Base-by-base conservation (phyloP, 1,284 basidiomycete species). In the Abortiporus biennis region DNA sequence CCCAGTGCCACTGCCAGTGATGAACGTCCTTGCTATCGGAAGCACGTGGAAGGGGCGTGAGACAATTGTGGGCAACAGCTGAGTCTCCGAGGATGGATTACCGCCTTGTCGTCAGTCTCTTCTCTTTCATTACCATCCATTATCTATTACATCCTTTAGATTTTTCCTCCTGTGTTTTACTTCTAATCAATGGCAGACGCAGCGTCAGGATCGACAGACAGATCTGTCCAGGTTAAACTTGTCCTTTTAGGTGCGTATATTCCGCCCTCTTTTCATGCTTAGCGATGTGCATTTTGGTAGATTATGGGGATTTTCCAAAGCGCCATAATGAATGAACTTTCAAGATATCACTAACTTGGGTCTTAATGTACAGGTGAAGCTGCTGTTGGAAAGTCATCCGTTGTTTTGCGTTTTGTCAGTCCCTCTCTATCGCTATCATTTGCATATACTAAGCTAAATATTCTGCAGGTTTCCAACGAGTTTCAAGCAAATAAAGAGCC, bases 361-460 rank as follows among this genome's bases (percentile, higher is more conserved):
- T 34, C 39, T 33, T n/a, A 20, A 8, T 25, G 15, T 41, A 20
- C 42, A 95, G 92, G 95, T 54, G 96, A 99, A 73, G 93, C 95
- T 47, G 95, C 96, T 45, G 96, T 99, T 43, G 96, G 96, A 51
- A 99, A 99, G 73, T 97, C 94, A n/a, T 98, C 94, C 20, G 85
- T 99, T 45, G 96, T 99, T 30, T 80, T 99, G 48, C 86, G 96
- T 64, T 99, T 99, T 62, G 94, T 97, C 63, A 60, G 84, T 76
- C 17, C 32, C 44, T 13, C 44, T 13, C 30, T 29, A 30, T n/a
- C 9, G 19, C 20, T 42, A 40, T 46, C 22, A 42, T 42, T 42
- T 45, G 22, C 38, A 21, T 15, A 17, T 21, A 3, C 23, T 39
- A n/a, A 38, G 38, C 41, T 34, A 49, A 45, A 47, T 33, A 25